Conservation (phyloP, 108 stramenopile species). For the Skeletonema marinoi region DNA sequence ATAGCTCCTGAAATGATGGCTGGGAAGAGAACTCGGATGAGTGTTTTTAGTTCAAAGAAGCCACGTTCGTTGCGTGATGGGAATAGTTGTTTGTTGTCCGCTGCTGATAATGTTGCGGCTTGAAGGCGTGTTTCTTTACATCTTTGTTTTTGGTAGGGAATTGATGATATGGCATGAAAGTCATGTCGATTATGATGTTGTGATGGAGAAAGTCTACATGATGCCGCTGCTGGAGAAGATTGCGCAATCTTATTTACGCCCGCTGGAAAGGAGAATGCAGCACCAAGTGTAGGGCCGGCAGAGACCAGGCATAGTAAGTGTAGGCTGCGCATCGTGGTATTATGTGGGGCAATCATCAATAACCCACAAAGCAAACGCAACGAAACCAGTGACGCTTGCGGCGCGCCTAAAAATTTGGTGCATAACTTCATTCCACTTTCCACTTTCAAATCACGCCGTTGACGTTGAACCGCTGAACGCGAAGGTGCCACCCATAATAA, state of each 20-base stretch:
- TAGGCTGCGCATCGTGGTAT: background rate
- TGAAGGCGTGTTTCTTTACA: background rate
- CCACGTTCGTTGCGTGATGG: slow-evolving; percentile 20
- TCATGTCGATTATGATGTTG: background rate
- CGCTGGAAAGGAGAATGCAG: background rate
- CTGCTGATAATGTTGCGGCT: background rate
- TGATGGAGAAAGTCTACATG: background rate
- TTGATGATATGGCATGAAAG: background rate
- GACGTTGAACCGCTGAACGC: background rate
- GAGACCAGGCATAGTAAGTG: background rate
- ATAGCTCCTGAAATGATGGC: slow-evolving; percentile 26
- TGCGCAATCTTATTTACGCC: background rate
- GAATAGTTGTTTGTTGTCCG: background rate
- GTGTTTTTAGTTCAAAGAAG: slow-evolving; percentile 26
- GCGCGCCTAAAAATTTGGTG: background rate
- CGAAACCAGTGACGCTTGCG: background rate
- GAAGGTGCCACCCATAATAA: background rate
- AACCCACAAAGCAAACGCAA: too few species aligned
- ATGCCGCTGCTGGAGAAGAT: background rate
- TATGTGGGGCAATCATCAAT: too few species aligned
- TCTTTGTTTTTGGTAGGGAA: background rate
- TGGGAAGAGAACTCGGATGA: slow-evolving; percentile 45
- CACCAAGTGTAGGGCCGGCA: background rate
- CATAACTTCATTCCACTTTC: too few species aligned
- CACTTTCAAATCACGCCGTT: too few species aligned